Base-by-base conservation (phyloP, 148 eudicot genomes). In the Chenopodium berlandieri region DNA sequence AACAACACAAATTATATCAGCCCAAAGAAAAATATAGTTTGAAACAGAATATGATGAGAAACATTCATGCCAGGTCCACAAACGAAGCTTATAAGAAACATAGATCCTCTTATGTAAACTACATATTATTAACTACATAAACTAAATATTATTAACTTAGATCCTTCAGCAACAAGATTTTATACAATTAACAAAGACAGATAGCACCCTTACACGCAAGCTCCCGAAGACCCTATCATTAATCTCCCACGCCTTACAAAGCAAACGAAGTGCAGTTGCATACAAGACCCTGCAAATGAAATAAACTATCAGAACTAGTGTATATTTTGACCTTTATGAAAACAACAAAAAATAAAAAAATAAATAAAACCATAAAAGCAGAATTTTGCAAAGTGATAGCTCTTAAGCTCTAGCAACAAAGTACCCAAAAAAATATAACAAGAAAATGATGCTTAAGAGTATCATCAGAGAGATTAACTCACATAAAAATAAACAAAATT, bases 191-290 rank as follows among this genome's bases (percentile, higher is more conserved):
- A n/a, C 71, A 67, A 80, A 14, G 50, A 31, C 4, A 65, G 32
- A 50, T 27, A 77, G 3, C 27, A 68, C 30, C 9, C 85, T 80
- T 84, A 93, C 99, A 90, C 90, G 94, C 90, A 96, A 90, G 84
- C 85, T 88, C 82, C 89, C 94, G 81, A 94, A 96, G 80, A 90
- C 87, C 84, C 92, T 95, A 83, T 94, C 98, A 85, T 89, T 96
- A 86, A 84, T 89, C 94, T 96, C 97, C 99, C 99, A 96, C 22
- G 95, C 86, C 90, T 92, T 92, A 68, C 97, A 92, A 83, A 96
- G 87, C 90, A 96, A 85, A 80, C 99, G 98, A 75, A 85, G 85
- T 25, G 97, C 93, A 52, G 91, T 89, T 87, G 97, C 98, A 87
- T 87, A 89, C 76, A 94, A 81, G 83, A 87, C 84, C 78, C 99